These are phyloP conservation scores for Xylariaceae sp. DNA, from an alignment of 2,329 filamentous ascomycete species.

Conservation along the genomic window DNA sequence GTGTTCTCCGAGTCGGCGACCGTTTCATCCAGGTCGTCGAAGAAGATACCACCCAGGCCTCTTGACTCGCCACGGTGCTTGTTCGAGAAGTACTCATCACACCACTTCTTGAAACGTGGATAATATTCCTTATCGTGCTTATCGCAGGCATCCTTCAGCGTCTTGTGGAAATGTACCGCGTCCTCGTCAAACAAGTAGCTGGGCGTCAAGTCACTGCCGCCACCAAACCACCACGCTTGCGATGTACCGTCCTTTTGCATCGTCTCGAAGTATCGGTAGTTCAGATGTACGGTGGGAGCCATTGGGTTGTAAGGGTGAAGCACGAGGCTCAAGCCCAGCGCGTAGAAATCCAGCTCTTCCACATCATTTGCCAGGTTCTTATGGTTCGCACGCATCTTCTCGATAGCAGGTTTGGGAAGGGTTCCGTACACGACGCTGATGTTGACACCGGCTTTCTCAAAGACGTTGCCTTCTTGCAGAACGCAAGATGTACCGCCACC, in stretches of 20 bases:
- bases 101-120: conserved; percentile 95
- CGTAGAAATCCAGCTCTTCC: conserved; percentile 87
- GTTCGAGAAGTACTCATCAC: conserved; percentile 94
- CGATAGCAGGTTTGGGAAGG: conserved; percentile 79
- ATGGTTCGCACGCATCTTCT: conserved; percentile 92
- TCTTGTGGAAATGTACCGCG: conserved; percentile 92
- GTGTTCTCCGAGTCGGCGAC: conserved; percentile 85
- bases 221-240: conserved; percentile 97
- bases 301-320: conserved; percentile 93
- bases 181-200: conserved; percentile 96
- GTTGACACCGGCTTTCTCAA: conserved; percentile 96
- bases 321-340: conserved; percentile 87
- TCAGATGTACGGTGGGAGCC: conserved; percentile 95
- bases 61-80: conserved; percentile 85
- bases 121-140: conserved; percentile 91
- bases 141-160: conserved; percentile 89
- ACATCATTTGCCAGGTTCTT: conserved; percentile 72
- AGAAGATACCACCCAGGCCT: conserved; percentile 95
- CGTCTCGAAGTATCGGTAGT: conserved; percentile 98
- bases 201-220: conserved; percentile 89
- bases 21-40: conserved; percentile 88
- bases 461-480: conserved; percentile 91
- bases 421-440: conserved; percentile 93
- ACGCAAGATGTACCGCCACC: conserved; percentile 94
- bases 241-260: conserved; percentile 74